phyloP scores from a whole-genome alignment of 2,329 filamentous ascomycete species.

The Corynespora cassiicola region DNA sequence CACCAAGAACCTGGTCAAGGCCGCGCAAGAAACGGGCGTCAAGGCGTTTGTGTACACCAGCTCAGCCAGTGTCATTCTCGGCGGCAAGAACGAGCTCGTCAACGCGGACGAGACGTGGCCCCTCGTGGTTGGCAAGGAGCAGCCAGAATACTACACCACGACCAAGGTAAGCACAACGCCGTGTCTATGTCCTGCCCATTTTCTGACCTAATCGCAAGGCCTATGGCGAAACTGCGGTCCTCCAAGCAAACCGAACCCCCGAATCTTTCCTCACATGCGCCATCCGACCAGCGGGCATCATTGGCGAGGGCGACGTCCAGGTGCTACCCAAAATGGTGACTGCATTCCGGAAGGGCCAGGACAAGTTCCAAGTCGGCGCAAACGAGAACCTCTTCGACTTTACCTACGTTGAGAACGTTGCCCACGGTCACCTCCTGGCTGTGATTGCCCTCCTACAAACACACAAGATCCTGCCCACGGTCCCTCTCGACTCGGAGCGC shows the following conservation, averaged over 20 bases:
- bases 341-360: constrained; percentile 56
- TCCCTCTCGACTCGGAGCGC: constrained; percentile 52
- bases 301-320: constrained; percentile 58
- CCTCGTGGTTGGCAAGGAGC: constrained; percentile 51
- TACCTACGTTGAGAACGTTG: constrained; percentile 60
- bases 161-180: constrained; percentile 50
- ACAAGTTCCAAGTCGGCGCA: constrained; percentile 57
- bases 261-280: constrained; percentile 56
- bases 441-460: constrained; percentile 57
- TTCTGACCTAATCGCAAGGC: constrained; percentile 34
- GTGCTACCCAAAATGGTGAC: constrained; percentile 52
- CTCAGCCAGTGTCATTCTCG: constrained; percentile 57
- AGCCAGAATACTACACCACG: constrained; percentile 59
- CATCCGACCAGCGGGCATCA: constrained; percentile 59
- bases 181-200: neutral
- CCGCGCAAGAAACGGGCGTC: constrained; percentile 55
- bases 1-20: constrained; percentile 56
- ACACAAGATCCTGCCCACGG: constrained; percentile 40
- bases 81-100: constrained; percentile 52
- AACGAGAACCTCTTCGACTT: constrained; percentile 63
- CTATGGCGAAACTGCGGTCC: constrained; percentile 55
- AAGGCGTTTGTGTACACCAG: constrained; percentile 62
- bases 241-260: constrained; percentile 55
- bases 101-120: constrained; percentile 59
- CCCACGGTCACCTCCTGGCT: constrained; percentile 59